These are phyloP conservation scores for Kokia cookei DNA, from an alignment of 441 rosid species.

Conservation along the genomic window DNA sequence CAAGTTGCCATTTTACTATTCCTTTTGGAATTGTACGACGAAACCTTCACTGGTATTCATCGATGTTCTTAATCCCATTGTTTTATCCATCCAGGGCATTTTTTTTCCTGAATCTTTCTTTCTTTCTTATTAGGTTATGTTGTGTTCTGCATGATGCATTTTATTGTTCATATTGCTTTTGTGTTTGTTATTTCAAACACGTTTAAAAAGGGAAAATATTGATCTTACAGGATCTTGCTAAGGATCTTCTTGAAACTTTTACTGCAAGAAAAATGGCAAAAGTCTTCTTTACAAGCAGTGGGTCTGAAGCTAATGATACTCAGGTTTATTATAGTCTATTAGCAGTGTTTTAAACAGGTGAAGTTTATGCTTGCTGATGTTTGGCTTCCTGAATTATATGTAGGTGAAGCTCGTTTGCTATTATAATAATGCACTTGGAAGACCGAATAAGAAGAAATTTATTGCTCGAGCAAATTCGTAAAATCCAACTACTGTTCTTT, in stretches of 20 bases:
- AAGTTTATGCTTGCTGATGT: neutral
- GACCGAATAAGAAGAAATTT: constrained; percentile 69
- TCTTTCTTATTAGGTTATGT: neutral
- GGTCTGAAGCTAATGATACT: constrained; percentile 98
- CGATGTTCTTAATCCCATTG: neutral
- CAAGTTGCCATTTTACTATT: constrained; percentile 86
- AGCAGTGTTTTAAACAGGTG: neutral
- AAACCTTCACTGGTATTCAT: constrained; percentile 77
- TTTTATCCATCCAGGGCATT: neutral
- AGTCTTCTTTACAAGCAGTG: constrained; percentile 87
- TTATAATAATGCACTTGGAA: constrained; percentile 75
- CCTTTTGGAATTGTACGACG: constrained; percentile 98
- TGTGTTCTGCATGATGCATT: neutral
- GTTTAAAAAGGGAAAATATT: neutral
- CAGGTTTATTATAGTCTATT: constrained; percentile 42
- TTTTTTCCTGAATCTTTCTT: neutral
- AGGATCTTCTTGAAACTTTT: constrained; percentile 72
- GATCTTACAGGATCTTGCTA: constrained; percentile 76
- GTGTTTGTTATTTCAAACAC: neutral
- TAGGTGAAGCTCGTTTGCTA: constrained; percentile 80
- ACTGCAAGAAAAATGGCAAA: constrained; percentile 85
- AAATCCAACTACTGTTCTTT: constrained; percentile 8
- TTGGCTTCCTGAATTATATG: constrained; percentile 9
- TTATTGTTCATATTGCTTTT: neutral
- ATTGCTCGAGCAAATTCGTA: constrained; percentile 71